Percentiles rank a stretch among this genome's conserved stretches.
These are phyloP conservation scores for Coemansia sp. DNA, from an alignment of 192 early-diverging fungal species.

Conservation along the genomic window DNA sequence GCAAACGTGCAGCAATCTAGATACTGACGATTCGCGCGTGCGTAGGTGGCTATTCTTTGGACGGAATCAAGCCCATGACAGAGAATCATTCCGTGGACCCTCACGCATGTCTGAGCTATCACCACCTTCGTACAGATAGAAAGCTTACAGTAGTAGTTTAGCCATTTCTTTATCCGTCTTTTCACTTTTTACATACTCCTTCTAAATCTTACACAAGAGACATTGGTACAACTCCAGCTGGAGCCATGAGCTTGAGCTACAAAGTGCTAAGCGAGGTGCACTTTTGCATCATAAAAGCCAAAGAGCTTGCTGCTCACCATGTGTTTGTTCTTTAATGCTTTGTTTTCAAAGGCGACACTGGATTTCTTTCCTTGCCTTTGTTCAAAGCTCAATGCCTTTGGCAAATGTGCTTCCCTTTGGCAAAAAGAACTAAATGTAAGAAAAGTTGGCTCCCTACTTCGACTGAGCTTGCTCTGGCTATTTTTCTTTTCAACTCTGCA, in stretches of 20 bases:
- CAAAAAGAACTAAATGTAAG: too few relatives aligned
- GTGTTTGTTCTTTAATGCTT: too few relatives aligned
- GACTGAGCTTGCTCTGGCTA: not conserved
- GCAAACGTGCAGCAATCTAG: not conserved
- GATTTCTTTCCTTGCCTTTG: not conserved
- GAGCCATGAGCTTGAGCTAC: too few relatives aligned
- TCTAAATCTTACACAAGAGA: too few relatives aligned
- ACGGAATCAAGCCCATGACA: not conserved
- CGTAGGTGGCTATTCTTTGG: not conserved
- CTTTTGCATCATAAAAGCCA: too few relatives aligned
- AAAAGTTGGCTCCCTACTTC: too few relatives aligned
- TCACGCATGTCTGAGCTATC: not conserved
- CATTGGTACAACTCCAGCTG: too few relatives aligned
- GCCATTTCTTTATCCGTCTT: not conserved
- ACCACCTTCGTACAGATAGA: constrained; percentile 1
- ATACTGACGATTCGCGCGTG: not conserved
- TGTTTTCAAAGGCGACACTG: not conserved
- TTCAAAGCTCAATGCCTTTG: not conserved
- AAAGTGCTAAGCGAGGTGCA: too few relatives aligned
- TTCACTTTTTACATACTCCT: too few relatives aligned
- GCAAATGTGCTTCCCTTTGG: not conserved
- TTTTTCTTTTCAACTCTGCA: too few relatives aligned
- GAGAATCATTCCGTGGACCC: not conserved
- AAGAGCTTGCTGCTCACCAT: too few relatives aligned
- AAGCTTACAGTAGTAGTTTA: not conserved